phyloP scores from a whole-genome alignment of 2,329 filamentous ascomycete genomes.

The Nemania sp. region DNA sequence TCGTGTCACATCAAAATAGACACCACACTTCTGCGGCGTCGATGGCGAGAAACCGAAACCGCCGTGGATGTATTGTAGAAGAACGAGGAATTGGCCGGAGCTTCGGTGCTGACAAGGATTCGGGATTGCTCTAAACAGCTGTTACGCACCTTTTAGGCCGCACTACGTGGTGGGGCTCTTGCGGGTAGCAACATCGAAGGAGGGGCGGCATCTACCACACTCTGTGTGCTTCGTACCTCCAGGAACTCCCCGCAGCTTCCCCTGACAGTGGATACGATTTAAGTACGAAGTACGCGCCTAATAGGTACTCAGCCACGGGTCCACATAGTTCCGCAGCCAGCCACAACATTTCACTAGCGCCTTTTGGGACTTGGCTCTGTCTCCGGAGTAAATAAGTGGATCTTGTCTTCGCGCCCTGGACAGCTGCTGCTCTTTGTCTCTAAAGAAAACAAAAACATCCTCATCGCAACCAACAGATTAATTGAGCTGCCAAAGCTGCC shows the following conservation, averaged over 20 bases:
- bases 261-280: too few species aligned
- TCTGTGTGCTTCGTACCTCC: too few species aligned
- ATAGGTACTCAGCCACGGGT: neutral
- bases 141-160: too few species aligned
- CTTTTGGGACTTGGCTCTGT: neutral
- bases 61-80: constrained; percentile 7
- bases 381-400: neutral
- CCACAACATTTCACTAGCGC: neutral
- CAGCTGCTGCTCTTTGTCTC: constrained; percentile 14
- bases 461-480: constrained; percentile 8
- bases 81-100: constrained; percentile 8
- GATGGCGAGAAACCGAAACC: neutral
- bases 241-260: too few species aligned
- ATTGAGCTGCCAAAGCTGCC: constrained; percentile 19
- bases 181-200: neutral
- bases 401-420: constrained; percentile 16
- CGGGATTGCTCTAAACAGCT: constrained; percentile 3
- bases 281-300: too few species aligned
- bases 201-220: constrained; percentile 5
- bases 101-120: constrained; percentile 17
- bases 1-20: neutral
- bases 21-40: neutral
- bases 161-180: constrained; percentile 10
- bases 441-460: constrained; percentile 19
- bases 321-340: neutral